These are phyloP conservation scores for Trichoderma endophyticum DNA, from an alignment of 2,329 filamentous ascomycete species.

Conservation along the genomic window DNA sequence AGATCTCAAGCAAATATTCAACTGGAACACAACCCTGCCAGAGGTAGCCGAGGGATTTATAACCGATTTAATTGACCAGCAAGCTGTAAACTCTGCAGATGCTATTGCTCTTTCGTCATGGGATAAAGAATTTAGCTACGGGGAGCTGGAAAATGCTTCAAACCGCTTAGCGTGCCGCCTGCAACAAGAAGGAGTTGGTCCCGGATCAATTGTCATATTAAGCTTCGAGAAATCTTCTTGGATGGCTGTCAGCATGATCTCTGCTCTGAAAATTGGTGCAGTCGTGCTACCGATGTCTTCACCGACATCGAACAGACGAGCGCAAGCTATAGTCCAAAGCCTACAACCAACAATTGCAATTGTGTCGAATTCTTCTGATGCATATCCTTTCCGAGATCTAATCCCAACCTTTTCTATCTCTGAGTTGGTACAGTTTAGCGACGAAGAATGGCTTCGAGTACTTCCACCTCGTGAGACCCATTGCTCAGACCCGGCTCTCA, in stretches of 20 bases:
- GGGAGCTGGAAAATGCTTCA: slow-evolving; percentile 30
- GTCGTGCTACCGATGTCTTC: slow-evolving; percentile 28
- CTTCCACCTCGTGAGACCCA: neutral
- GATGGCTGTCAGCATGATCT: slow-evolving; percentile 25
- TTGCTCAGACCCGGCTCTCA: slow-evolving; percentile 18
- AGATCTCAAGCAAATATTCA: slow-evolving; percentile 23
- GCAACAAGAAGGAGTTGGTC: neutral
- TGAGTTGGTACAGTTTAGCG: neutral
- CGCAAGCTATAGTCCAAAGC: slow-evolving; percentile 20
- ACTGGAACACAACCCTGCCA: slow-evolving; percentile 21
- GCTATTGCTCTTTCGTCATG: slow-evolving; percentile 26
- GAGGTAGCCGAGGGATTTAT: slow-evolving; percentile 20
- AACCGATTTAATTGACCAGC: slow-evolving; percentile 19
- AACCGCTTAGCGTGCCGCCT: slow-evolving; percentile 20
- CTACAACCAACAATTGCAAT: slow-evolving; percentile 19
- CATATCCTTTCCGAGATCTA: slow-evolving; percentile 9
- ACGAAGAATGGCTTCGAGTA: neutral
- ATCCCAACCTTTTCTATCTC: neutral
- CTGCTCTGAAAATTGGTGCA: slow-evolving; percentile 27
- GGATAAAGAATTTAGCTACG: slow-evolving; percentile 38
- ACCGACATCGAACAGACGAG: slow-evolving; percentile 20
- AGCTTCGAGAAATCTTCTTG: slow-evolving; percentile 29
- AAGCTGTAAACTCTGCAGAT: slow-evolving; percentile 18
- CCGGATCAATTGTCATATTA: slow-evolving; percentile 25
- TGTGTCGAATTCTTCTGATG: slow-evolving; percentile 19